Conservation (phyloP, 2,329 filamentous ascomycete genomes). For the Alternaria burnsii region DNA sequence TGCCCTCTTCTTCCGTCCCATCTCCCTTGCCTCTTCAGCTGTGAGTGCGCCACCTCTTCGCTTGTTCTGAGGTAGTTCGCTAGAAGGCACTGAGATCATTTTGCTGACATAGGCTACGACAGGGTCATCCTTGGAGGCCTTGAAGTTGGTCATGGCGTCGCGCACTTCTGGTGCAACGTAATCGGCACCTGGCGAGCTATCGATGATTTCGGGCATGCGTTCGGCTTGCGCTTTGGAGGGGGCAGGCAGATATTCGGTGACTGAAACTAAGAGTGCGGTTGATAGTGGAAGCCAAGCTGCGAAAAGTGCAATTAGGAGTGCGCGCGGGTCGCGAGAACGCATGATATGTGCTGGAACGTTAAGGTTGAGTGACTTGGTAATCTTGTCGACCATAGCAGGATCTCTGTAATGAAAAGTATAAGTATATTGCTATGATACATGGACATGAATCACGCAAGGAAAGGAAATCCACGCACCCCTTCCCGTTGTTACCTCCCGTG, state of each 20-base stretch:
- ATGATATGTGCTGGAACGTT: slow-evolving; percentile 84
- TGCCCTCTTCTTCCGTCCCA: slow-evolving; percentile 86
- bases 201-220: slow-evolving; percentile 79
- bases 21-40: slow-evolving; percentile 87
- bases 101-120: slow-evolving; percentile 97
- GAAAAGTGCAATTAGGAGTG: slow-evolving; percentile 87
- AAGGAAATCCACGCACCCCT: slow-evolving; percentile 69
- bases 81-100: slow-evolving; percentile 95
- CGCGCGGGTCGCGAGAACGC: slow-evolving; percentile 81
- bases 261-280: slow-evolving; percentile 89
- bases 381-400: slow-evolving; percentile 84
- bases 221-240: slow-evolving; percentile 81
- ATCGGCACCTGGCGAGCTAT: slow-evolving; percentile 78
- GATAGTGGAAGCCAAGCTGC: slow-evolving; percentile 91
- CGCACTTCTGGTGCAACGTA: slow-evolving; percentile 74
- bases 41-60: slow-evolving; percentile 73
- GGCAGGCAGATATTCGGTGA: slow-evolving; percentile 90
- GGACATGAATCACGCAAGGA: slow-evolving; percentile 39
- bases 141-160: slow-evolving; percentile 84
- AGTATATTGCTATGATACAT: slow-evolving; percentile 52
- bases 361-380: slow-evolving; percentile 88
- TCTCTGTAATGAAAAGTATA: slow-evolving; percentile 65
- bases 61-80: slow-evolving; percentile 88
- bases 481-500: slow-evolving; percentile 80
- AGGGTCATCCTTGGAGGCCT: slow-evolving; percentile 73